Evolutionary conservation across 768 basidiomycete species (phyloP), one percentile per base, ranked within the genome.

Genomic region (Lentinus tigrinus): DNA sequence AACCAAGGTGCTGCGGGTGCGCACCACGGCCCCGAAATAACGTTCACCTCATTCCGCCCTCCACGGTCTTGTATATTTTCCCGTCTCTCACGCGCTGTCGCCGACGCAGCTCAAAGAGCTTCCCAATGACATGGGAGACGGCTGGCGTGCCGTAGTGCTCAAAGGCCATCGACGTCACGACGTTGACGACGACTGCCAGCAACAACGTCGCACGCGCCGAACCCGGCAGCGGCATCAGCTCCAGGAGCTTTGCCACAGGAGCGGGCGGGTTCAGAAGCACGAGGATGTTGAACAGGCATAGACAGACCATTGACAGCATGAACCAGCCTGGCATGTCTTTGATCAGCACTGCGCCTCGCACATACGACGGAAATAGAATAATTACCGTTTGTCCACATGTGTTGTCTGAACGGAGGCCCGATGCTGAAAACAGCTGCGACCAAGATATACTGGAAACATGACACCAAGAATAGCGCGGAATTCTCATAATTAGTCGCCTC

Each of bases 361-460:
- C 47, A 39, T 26, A 42, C 48, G n/a, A 39, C 46, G 44, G 31
- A 34, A 21, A 37, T 38, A 10, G 10, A 37, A n/a, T 9, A 38
- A 13, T 8, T 34, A 95, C 95, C 85, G 68, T 99, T 99, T 16
- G 95, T 92, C 85, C 90, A 94, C 81, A 98, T 91, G 24, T 94
- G 82, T 72, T 92, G 90, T 49, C 97, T 85, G 72, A 96, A 99
- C 4, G 97, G 97, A 3, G 95, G 95, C 0, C 97, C 97, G 63
- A 98, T 97, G 70, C 93, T 96, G 76, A 98, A 99, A 0, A 98
- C 94, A 0, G 89, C 96, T 13, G 96, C 97, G 8, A 97, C 92
- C 48, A 98, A 78, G 67, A 98, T 93, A 72, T 99, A 99, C 75
- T 99, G 97, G 85, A 98, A 98, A 61, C 94, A 97, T 10, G 97